phyloP scores from a whole-genome alignment of 2,329 filamentous ascomycete genomes.

The Fusarium multiceps region DNA sequence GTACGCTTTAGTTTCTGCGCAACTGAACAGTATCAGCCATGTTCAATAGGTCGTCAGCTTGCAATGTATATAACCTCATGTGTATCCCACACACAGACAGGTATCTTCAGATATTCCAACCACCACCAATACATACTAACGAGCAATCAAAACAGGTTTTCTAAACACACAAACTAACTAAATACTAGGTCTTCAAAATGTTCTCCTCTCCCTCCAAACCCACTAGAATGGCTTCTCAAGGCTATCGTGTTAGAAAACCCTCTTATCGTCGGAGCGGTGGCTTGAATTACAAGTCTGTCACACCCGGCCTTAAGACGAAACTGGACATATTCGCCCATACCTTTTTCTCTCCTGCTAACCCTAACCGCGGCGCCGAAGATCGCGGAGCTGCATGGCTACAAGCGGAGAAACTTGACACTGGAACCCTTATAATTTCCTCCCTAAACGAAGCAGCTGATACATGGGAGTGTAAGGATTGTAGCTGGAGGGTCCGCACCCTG shows the following conservation, averaged over 20 bases:
- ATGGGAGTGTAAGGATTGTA: constrained; percentile 18
- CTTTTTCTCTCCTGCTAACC: background rate
- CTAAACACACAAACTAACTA: background rate
- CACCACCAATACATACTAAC: background rate
- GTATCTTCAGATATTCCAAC: background rate
- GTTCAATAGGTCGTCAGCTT: background rate
- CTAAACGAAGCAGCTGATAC: constrained; percentile 7
- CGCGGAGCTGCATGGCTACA: background rate
- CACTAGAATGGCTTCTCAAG: background rate
- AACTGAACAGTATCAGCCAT: background rate
- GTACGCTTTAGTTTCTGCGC: background rate
- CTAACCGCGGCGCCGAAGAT: background rate
- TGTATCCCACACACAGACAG: too few species aligned
- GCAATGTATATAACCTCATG: background rate
- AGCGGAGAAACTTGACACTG: constrained; percentile 5
- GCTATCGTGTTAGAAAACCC: background rate
- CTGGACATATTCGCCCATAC: constrained; percentile 4
- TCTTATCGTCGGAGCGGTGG: background rate
- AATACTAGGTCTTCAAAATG: background rate
- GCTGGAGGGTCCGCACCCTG: constrained; percentile 11
- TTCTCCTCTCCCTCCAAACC: background rate
- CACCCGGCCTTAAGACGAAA: background rate
- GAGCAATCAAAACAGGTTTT: background rate
- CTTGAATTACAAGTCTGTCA: background rate
- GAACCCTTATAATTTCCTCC: background rate